Evolutionary conservation across 805 yeast genomes (phyloP).

Genomic region (Wickerhamomyces hampshirensis): DNA sequence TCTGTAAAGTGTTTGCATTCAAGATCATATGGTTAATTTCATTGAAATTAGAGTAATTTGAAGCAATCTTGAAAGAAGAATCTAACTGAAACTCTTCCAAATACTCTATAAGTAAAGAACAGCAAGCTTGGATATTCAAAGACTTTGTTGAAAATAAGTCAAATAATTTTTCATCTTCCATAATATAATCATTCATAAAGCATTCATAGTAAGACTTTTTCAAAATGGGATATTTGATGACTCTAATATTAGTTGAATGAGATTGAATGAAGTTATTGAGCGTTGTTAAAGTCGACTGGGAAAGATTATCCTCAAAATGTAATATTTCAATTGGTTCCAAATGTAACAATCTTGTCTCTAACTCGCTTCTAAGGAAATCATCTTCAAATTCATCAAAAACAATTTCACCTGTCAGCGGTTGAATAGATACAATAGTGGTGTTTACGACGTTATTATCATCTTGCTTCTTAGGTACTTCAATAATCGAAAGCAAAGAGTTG

Average conservation of each 20-base stretch:
- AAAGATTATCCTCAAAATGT: constrained; percentile 33
- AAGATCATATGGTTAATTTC: constrained; percentile 45
- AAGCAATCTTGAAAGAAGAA: constrained; percentile 45
- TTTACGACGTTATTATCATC: constrained; percentile 1
- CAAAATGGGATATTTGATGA: constrained; percentile 11
- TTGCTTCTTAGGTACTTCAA: constrained; percentile 21
- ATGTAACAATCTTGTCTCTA: constrained; percentile 72
- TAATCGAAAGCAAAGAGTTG: constrained; percentile 43
- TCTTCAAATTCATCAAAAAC: constrained; percentile 70
- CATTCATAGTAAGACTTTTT: constrained; percentile 12
- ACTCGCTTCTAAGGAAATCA: constrained; percentile 45
- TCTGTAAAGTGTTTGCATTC: constrained; percentile 60
- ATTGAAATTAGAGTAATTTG: constrained; percentile 50
- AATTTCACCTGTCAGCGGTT: constrained; percentile 72
- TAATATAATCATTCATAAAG: constrained; percentile 12
- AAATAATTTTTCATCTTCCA: constrained; percentile 16
- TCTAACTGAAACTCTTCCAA: constrained; percentile 61
- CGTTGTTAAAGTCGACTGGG: constrained; percentile 14
- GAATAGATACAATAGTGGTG: constrained; percentile 54
- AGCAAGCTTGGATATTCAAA: constrained; percentile 30
- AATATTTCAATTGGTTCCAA: constrained; percentile 75
- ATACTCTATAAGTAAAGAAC: constrained; percentile 46
- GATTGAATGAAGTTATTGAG: constrained; percentile 25
- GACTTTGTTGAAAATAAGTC: constrained; percentile 24
- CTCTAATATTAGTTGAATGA: constrained; percentile 14